A percentile compares a stretch with the other conserved stretches of the same genome.
Evolutionary conservation across 73 alveolate genomes (phyloP).

Genomic region (Paramecium pentaurelia): DNA sequence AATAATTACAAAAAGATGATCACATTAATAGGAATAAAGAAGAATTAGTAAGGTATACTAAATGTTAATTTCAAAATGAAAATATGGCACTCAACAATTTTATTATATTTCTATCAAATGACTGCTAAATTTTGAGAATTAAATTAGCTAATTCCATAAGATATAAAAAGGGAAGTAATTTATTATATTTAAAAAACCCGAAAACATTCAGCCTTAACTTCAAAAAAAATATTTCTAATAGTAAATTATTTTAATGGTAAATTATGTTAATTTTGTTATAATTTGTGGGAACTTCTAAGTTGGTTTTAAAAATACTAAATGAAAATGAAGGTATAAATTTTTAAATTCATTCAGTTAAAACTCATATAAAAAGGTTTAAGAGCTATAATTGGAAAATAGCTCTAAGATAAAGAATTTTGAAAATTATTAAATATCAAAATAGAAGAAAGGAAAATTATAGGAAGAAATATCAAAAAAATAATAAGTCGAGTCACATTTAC

Average conservation of each 20-base stretch:
- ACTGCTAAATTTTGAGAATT: background rate
- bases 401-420: background rate
- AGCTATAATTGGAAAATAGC: background rate
- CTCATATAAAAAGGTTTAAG: background rate
- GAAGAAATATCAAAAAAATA: background rate
- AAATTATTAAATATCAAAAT: background rate
- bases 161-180: background rate
- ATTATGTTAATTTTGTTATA: background rate
- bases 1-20: background rate
- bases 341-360: background rate
- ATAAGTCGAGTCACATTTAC: background rate
- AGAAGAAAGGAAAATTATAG: background rate
- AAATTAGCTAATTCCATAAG: background rate
- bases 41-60: background rate
- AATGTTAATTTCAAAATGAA: background rate
- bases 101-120: background rate
- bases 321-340: background rate
- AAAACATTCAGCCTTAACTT: background rate
- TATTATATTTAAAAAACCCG: background rate
- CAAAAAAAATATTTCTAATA: background rate
- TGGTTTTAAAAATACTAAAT: background rate
- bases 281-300: background rate
- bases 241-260: background rate
- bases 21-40: background rate
- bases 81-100: background rate